Evolutionary conservation across 1,284 basidiomycete species (phyloP).

Genomic region (Ustilago bromivora): DNA sequence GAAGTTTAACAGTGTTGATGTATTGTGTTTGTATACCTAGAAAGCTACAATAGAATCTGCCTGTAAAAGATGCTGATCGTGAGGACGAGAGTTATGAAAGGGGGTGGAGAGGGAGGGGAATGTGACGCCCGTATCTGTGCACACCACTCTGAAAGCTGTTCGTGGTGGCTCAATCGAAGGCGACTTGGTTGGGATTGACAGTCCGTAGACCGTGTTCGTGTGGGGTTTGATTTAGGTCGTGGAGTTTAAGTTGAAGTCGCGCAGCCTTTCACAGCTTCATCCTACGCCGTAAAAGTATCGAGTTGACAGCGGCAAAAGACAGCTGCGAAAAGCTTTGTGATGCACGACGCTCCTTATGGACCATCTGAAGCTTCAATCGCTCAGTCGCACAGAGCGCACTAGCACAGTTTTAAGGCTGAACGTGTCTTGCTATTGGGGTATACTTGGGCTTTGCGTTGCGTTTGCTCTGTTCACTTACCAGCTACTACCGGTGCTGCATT

Average conservation of each 20-base stretch:
- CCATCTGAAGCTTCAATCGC: not conserved
- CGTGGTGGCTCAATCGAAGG: constrained; percentile 54
- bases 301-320: constrained; percentile 12
- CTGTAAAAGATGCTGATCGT: not conserved
- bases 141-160: constrained; percentile 43
- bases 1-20: not conserved
- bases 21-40: not conserved
- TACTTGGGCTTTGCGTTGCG: not conserved
- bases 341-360: constrained; percentile 10
- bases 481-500: constrained; percentile 4
- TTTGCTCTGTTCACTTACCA: constrained; percentile 9
- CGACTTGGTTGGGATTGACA: constrained; percentile 14
- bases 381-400: not conserved
- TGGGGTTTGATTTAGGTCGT: constrained; percentile 22
- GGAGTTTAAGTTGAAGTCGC: not conserved
- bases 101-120: not conserved
- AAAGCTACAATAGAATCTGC: not conserved
- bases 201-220: constrained; percentile 5
- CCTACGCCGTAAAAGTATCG: constrained; percentile 9
- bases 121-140: constrained; percentile 60
- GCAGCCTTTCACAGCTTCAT: not conserved
- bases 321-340: not conserved
- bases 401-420: not conserved
- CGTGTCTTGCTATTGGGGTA: constrained; percentile 8
- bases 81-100: not conserved